phyloP scores from a whole-genome alignment of 441 rosid species.

The Erysimum cheiri region DNA sequence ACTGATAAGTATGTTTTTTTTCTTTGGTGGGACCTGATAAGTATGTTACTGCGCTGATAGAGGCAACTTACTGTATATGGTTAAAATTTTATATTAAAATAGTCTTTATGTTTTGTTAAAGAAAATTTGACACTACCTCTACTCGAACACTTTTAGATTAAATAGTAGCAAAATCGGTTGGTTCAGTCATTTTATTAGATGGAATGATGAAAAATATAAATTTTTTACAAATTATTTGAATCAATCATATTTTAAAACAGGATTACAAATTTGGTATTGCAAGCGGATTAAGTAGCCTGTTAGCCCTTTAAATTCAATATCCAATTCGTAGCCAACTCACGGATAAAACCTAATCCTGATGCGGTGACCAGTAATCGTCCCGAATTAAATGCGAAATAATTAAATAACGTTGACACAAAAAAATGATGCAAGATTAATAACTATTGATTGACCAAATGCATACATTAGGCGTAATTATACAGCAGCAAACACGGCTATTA shows the following conservation, averaged over 20 bases:
- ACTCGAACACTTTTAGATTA: too few relatives aligned
- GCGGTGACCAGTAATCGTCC: too few relatives aligned
- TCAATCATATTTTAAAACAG: not conserved
- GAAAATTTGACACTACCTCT: too few relatives aligned
- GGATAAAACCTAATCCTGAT: not conserved
- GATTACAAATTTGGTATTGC: not conserved
- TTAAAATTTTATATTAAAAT: too few relatives aligned
- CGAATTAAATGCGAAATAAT: too few relatives aligned
- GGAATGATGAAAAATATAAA: too few relatives aligned
- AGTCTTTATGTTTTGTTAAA: too few relatives aligned
- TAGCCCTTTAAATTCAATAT: not conserved
- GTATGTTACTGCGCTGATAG: too few relatives aligned
- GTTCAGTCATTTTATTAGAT: not conserved
- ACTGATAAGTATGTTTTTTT: too few relatives aligned
- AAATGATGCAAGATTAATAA: not conserved
- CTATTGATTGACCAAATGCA: constrained; percentile 14
- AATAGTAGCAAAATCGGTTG: not conserved
- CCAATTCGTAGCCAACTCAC: not conserved
- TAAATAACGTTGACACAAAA: not conserved
- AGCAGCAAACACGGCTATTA: constrained; percentile 24
- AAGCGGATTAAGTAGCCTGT: not conserved
- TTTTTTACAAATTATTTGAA: too few relatives aligned
- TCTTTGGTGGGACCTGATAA: too few relatives aligned
- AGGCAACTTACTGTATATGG: too few relatives aligned
- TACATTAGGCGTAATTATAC: constrained; percentile 7